Evolutionary conservation across 495 filamentous ascomycete species (phyloP), one percentile per base, ranked within the genome.

Genomic region (Jackrogersella multiformis): DNA sequence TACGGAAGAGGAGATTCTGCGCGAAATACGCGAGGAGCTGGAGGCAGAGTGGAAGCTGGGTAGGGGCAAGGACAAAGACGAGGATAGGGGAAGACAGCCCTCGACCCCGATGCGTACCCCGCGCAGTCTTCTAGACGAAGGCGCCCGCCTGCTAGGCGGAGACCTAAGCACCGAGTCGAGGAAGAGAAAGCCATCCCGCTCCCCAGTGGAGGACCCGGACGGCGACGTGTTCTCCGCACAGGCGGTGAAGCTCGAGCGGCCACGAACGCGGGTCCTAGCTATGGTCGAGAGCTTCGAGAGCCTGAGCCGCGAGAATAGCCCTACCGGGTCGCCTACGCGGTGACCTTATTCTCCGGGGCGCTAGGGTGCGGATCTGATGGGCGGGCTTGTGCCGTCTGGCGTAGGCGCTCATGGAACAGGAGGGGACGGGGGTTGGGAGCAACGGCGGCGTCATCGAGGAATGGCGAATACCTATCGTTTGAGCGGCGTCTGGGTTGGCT

Each of bases 281-380:
- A 81, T 83, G 77, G 80, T 83, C 28, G 74, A 83, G 72, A 79
- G 71, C 52, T 69, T 83, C 36, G 81, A 83, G 72, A 74, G 63
- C 15, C 58, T 68, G 63, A 78, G 76, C 39, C 69, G 72, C 42
- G 78, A 78, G 13, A 58, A 34, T 16, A 81, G 77, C 30, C 75
- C 76, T 0, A 61, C 64, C 0, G 64, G 56, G 12, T 76, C 76
- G 32, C 76, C 76, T 24, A 28, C 60, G 38, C 62, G 61, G 23
- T 66, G 38, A 61, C 23, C 9, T 35, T 20, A 32, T 10, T n/a
- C n/a, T n/a, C 46, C 10, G 21, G 20, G 20, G 30, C 13, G n/a
- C 8, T 10, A 28, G 46, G 18, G 23, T 39, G 9, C 5, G 28
- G 49, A 16, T 1, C 2, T n/a, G n/a, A n/a, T n/a, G n/a, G n/a